Evolutionary conservation across 2,329 filamentous ascomycete species (phyloP).

Genomic region (Fusarium mundagurra): DNA sequence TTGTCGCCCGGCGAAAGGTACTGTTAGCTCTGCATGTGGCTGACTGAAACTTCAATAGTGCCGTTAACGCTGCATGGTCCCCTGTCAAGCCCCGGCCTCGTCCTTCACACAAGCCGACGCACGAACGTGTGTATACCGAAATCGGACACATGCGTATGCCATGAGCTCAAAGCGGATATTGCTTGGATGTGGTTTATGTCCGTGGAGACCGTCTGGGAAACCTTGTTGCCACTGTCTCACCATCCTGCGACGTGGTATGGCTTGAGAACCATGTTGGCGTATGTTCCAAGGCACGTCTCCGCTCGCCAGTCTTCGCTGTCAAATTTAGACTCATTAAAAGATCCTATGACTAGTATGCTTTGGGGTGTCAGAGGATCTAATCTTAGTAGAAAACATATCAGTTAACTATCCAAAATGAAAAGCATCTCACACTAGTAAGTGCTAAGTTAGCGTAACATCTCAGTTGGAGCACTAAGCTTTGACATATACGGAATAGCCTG

Average conservation of each 20-base stretch:
- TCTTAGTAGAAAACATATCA: background rate
- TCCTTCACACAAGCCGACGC: background rate
- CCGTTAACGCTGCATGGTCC: background rate
- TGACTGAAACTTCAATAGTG: background rate
- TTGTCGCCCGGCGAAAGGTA: background rate
- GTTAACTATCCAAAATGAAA: background rate
- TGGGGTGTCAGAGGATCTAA: background rate
- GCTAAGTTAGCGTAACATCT: background rate
- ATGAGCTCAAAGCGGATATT: background rate
- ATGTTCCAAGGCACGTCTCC: background rate
- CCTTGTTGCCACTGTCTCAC: background rate
- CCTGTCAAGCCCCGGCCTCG: background rate
- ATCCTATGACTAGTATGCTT: background rate
- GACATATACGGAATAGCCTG: background rate
- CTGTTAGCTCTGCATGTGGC: background rate
- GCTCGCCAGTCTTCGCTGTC: background rate
- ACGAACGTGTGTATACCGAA: background rate
- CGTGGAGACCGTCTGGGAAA: background rate
- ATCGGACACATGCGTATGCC: background rate
- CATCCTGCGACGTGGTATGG: background rate
- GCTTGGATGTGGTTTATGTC: background rate
- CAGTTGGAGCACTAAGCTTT: background rate
- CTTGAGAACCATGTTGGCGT: background rate
- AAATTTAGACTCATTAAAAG: background rate
- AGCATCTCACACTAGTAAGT: background rate